Base-by-base conservation (phyloP, 352 stramenopile genomes). In the Pseudoperonospora humuli region DNA sequence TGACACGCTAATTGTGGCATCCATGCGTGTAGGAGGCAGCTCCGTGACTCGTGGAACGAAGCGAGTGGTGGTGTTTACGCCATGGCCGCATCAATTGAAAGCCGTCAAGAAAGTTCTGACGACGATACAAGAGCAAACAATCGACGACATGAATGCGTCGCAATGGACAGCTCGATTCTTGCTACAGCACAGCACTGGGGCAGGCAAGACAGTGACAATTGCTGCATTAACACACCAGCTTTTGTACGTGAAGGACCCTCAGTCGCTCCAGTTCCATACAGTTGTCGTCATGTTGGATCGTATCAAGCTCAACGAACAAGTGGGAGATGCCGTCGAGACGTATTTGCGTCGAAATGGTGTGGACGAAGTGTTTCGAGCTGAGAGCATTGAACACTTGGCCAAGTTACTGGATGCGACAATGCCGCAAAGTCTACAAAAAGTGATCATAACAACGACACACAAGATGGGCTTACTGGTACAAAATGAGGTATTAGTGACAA, bases 261-360 rank as follows among this genome's bases (percentile, higher is more conserved):
- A 14, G 2, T 50, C 37, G 0, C 36, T 59, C 13, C 72, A 72
- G 27, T 92, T 88, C 47, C 76, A 90, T 55, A 88, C 80, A 3
- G 49, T 92, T 8, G 57, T 92, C 28, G 61, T 92, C 51, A 50
- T 92, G 33, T 60, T 87, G 31, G 80, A 92, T 31, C 73, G 80
- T 31, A 76, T 92, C n/a, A 88, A 88, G 35, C 56, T 92, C 33
- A 78, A 92, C 37, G 71, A 89, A 20, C 80, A 92, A 37, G 74
- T 90, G 15, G 77, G 80, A 20, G 67, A 72, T 37, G 75, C 57
- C 2, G 75, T 92, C 28, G 70, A 89, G 60, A 45, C n/a, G 6
- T 92, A 75, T 50, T 45, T 92, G 21, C 67, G 57, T 5, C 80
- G 67, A 27, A 92, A 92, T 27, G 77, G 80, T 13, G 53, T 92